Conservation (phyloP, 306 rosid species). For the Abrus precatorius region DNA sequence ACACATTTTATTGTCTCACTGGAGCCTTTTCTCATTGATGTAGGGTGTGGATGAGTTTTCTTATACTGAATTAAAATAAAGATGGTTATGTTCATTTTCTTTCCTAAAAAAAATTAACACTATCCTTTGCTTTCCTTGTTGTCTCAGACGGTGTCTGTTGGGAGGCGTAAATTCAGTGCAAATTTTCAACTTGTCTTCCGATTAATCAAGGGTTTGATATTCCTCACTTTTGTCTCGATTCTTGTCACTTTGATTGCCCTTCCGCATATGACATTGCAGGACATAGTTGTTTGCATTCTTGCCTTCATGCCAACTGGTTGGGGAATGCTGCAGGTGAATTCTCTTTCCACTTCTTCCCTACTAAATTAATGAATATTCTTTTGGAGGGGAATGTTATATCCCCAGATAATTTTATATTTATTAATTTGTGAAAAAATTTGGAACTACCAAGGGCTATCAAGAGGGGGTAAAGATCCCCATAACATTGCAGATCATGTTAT, state of each 20-base stretch:
- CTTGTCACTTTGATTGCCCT: slow-evolving; percentile 91
- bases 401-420: neutral
- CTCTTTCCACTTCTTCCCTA: neutral
- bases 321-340: slow-evolving; percentile 86
- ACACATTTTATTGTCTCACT: slow-evolving; percentile 14
- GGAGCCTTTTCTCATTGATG: neutral
- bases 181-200: slow-evolving; percentile 95
- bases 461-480: neutral
- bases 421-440: slow-evolving; percentile 2
- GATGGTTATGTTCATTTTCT: slow-evolving; percentile 13
- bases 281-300: slow-evolving; percentile 70
- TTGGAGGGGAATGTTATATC: neutral
- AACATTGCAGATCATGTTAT: slow-evolving; percentile 29
- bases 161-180: slow-evolving; percentile 96
- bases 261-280: slow-evolving; percentile 88
- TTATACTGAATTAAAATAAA: neutral
- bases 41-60: slow-evolving; percentile 12
- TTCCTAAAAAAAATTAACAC: slow-evolving; percentile 10
- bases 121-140: neutral
- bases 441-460: neutral
- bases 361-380: slow-evolving; percentile 9
- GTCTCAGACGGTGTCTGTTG: slow-evolving; percentile 89
- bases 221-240: slow-evolving; percentile 86
- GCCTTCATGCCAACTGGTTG: slow-evolving; percentile 70
- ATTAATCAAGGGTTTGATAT: slow-evolving; percentile 92